Conservation (phyloP, 176 grass and related monocot species). For the Oryza glaberrima region DNA sequence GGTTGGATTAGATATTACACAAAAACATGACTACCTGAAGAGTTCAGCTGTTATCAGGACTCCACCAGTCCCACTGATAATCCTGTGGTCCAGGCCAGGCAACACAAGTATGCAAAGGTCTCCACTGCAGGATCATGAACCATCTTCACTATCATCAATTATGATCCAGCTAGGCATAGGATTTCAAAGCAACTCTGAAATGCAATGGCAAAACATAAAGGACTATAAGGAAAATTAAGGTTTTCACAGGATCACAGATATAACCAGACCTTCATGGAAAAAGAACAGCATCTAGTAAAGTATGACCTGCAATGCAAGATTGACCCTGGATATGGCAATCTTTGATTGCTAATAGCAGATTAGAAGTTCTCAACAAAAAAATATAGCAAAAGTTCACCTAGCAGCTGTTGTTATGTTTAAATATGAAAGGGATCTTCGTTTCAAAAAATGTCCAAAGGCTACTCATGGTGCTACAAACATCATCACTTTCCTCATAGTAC, state of each 20-base stretch:
- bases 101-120: constrained; percentile 75
- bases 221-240: not conserved
- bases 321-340: not conserved
- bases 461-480: not conserved
- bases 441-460: not conserved
- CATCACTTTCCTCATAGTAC: not conserved
- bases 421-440: not conserved
- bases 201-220: not conserved
- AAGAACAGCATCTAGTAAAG: not conserved
- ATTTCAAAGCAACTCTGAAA: constrained; percentile 81
- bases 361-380: not conserved
- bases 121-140: constrained; percentile 50
- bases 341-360: not conserved
- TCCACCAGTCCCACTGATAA: constrained; percentile 72
- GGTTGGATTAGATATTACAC: not conserved
- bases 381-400: not conserved
- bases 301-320: not conserved
- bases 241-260: not conserved
- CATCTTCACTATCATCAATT: constrained; percentile 58
- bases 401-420: not conserved
- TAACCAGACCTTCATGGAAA: not conserved
- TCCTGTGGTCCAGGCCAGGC: constrained; percentile 59
- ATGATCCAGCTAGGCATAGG: constrained; percentile 76
- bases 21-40: constrained; percentile 57
- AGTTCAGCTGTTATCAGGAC: constrained; percentile 61